phyloP scores from a whole-genome alignment of 164 flowering plant species.

The Sedum album region DNA sequence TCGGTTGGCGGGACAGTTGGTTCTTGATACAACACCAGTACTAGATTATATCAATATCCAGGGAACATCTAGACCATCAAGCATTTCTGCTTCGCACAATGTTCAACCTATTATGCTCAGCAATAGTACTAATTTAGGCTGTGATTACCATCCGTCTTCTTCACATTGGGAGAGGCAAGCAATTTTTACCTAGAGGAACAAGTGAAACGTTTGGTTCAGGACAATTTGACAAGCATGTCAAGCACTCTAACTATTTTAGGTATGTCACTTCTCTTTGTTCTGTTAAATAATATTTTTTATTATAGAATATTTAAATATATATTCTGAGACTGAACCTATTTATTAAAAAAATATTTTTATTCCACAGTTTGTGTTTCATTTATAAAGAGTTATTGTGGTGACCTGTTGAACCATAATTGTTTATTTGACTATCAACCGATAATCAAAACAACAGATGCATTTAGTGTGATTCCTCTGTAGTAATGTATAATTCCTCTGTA shows the following conservation, averaged over 20 bases:
- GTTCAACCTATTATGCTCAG: conserved; percentile 33
- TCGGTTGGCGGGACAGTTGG: conserved; percentile 25
- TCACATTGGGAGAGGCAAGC: conserved; percentile 21
- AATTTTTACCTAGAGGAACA: conserved; percentile 28
- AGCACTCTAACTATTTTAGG: background rate
- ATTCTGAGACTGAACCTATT: background rate
- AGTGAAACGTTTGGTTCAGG: conserved; percentile 36
- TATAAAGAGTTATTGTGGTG: background rate
- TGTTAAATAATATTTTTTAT: background rate
- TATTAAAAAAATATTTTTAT: background rate
- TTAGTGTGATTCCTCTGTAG: background rate
- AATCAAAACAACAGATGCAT: background rate
- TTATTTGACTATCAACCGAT: background rate
- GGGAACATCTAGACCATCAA: conserved; percentile 18
- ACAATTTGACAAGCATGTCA: conserved; percentile 25
- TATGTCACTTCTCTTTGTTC: background rate
- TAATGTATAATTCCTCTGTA: background rate
- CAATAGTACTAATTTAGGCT: conserved; percentile 21
- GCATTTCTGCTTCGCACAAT: conserved; percentile 17
- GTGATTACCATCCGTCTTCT: conserved; percentile 17
- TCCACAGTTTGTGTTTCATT: background rate
- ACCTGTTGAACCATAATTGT: background rate
- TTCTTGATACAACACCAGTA: conserved; percentile 19
- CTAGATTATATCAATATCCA: conserved; percentile 14
- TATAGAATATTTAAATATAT: background rate